These are phyloP conservation scores for Colletotrichum salicis DNA, from an alignment of 2,329 filamentous ascomycete species.

Conservation along the genomic window DNA sequence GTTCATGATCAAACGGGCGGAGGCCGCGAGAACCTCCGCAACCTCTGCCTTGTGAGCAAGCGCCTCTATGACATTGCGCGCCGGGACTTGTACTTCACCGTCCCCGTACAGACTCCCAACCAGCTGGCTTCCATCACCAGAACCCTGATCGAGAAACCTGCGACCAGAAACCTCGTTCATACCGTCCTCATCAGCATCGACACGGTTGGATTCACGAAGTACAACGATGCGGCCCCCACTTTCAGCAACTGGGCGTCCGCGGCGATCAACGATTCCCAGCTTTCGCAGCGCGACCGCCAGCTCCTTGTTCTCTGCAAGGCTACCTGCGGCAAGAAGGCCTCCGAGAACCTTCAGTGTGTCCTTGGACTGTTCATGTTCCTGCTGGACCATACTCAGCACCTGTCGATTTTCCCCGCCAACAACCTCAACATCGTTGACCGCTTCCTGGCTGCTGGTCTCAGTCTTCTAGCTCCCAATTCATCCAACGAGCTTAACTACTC, in stretches of 20 bases:
- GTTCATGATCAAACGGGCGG: neutral
- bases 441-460: slow-evolving; percentile 8
- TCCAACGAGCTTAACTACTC: neutral
- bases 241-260: neutral
- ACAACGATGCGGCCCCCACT: neutral
- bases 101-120: neutral
- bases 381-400: neutral
- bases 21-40: neutral
- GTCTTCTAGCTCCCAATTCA: neutral
- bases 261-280: neutral
- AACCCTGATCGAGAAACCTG: slow-evolving; percentile 24
- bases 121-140: neutral
- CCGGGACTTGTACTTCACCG: slow-evolving; percentile 8
- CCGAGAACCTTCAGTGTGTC: slow-evolving; percentile 11
- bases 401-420: neutral
- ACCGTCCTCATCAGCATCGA: neutral
- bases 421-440: neutral
- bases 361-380: slow-evolving; percentile 13
- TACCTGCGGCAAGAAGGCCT: neutral
- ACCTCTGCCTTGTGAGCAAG: neutral
- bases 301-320: slow-evolving; percentile 9
- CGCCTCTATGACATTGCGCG: neutral
- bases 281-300: slow-evolving; percentile 2
- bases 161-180: neutral
- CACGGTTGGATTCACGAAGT: neutral